Percentiles rank a stretch among this genome's conserved stretches.
Conservation (phyloP, 768 basidiomycete species). For the Cubamyces lactineus region DNA sequence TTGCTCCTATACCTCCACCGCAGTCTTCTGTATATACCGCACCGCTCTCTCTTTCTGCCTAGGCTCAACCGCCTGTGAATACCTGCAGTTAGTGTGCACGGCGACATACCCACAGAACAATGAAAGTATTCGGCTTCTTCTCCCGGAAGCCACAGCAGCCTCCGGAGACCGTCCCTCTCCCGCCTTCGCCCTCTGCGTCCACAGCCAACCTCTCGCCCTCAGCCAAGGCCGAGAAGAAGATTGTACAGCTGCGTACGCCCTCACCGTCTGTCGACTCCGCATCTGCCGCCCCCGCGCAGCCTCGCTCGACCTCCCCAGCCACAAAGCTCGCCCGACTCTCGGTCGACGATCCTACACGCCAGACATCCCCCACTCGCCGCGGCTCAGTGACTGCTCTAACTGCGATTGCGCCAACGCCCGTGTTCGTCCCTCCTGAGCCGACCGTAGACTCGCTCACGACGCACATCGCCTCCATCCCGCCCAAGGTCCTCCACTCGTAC, state of each 20-base stretch:
- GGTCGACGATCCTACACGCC: conserved; percentile 37
- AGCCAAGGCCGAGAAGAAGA: conserved; percentile 18
- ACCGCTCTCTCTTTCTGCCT: not conserved
- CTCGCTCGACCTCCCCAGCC: conserved; percentile 33
- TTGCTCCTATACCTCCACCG: not conserved
- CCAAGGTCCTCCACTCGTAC: conserved; percentile 68
- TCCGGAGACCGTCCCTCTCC: conserved; percentile 21
- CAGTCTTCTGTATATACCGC: not conserved
- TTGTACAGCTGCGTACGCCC: conserved; percentile 53
- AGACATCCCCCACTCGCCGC: conserved; percentile 38
- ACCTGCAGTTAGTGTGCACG: not conserved
- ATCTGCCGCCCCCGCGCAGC: conserved; percentile 24
- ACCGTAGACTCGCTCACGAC: conserved; percentile 46
- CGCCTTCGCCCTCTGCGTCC: conserved; percentile 25
- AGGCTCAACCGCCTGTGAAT: not conserved
- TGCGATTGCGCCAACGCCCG: conserved; percentile 32
- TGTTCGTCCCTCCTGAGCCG: conserved; percentile 34
- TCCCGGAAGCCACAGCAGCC: conserved; percentile 21
- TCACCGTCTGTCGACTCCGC: conserved; percentile 51
- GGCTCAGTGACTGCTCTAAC: conserved; percentile 15
- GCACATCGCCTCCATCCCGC: conserved; percentile 61
- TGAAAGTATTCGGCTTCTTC: conserved; percentile 37
- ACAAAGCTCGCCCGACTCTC: conserved; percentile 29
- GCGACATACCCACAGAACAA: not conserved
- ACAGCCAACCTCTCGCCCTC: conserved; percentile 16